Percentiles rank a stretch among this genome's conserved stretches.
Conservation (phyloP, 108 stramenopile genomes). For the Stephanodiscus triporus region DNA sequence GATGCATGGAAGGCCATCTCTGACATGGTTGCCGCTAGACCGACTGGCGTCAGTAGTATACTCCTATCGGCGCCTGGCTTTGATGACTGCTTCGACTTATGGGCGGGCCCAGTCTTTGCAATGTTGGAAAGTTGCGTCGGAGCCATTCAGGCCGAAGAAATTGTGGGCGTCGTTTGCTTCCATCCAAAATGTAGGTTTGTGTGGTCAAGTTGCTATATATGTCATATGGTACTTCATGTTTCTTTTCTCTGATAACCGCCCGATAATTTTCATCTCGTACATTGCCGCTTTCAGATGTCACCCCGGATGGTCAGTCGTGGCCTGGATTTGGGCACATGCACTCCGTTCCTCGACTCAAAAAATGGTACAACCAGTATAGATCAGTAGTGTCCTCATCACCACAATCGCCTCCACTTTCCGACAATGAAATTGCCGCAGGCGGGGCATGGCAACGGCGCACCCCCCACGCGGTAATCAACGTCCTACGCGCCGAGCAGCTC, state of each 20-base stretch:
- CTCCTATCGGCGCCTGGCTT: constrained; percentile 77
- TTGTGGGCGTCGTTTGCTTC: constrained; percentile 83
- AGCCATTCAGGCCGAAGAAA: constrained; percentile 63
- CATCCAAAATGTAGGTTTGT: constrained; percentile 64
- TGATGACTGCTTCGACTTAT: constrained; percentile 72
- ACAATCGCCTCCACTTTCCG: constrained; percentile 19
- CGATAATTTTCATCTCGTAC: not conserved
- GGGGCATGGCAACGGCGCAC: constrained; percentile 86
- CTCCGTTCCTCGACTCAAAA: constrained; percentile 70
- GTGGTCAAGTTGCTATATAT: not conserved
- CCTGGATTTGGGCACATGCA: constrained; percentile 93
- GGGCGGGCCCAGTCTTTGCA: constrained; percentile 80
- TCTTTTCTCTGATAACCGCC: not conserved
- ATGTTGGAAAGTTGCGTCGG: constrained; percentile 78
- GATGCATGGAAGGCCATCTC: constrained; percentile 66
- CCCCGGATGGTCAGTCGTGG: constrained; percentile 72
- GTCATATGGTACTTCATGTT: not conserved
- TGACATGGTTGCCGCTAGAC: constrained; percentile 73
- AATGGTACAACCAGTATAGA: constrained; percentile 56
- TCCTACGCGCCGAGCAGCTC: constrained; percentile 77
- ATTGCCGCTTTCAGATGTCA: constrained; percentile 45
- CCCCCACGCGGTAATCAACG: constrained; percentile 83
- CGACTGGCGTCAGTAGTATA: constrained; percentile 69
- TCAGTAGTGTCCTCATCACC: constrained; percentile 12
- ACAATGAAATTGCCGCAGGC: constrained; percentile 77